Base-by-base conservation (phyloP, 23 red algal species). In the Porphyridium purpureum region DNA sequence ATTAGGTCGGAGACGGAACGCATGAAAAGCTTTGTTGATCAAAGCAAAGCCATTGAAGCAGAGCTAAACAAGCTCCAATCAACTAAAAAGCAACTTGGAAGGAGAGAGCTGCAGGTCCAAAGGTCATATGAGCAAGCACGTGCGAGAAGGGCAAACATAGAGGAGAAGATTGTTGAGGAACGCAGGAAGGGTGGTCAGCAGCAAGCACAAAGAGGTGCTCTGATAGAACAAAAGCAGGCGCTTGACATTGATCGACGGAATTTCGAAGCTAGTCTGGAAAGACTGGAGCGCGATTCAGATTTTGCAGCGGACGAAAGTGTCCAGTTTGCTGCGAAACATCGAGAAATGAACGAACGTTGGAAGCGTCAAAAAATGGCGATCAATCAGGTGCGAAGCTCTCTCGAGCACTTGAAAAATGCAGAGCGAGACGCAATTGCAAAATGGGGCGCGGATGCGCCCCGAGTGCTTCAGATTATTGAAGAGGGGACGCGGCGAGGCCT, bases 1-100 rank as follows among this genome's bases (percentile, higher is more conserved):
- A n/a, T n/a, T n/a, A n/a, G n/a, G n/a, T n/a, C n/a, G n/a, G n/a
- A n/a, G n/a, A n/a, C n/a, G n/a, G n/a, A n/a, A n/a, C n/a, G n/a
- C n/a, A n/a, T n/a, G n/a, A n/a, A n/a, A n/a, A n/a, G n/a, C n/a
- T n/a, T n/a, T n/a, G n/a, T n/a, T n/a, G n/a, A n/a, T n/a, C n/a
- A n/a, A n/a, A n/a, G n/a, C n/a, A n/a, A n/a, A n/a, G n/a, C n/a
- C n/a, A n/a, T n/a, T n/a, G 56, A 2, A 21, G 48, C 20, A 46
- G 59, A 64, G 35, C 55, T 40, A 56, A 36, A 6, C 29, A 77
- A 26, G 24, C 55, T 28, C 36, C 51, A 8, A 22, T 25, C 19
- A 59, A 57, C 49, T 61, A 61, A 57, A 31, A 73, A 11, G 42
- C 34, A 11, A 57, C 68, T 73, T 57, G 68, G 5, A 50, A 61